Percentiles rank a stretch among this genome's conserved stretches.
phyloP scores from a whole-genome alignment of 352 stramenopile species.

The Chrysophaeum taylorii region DNA sequence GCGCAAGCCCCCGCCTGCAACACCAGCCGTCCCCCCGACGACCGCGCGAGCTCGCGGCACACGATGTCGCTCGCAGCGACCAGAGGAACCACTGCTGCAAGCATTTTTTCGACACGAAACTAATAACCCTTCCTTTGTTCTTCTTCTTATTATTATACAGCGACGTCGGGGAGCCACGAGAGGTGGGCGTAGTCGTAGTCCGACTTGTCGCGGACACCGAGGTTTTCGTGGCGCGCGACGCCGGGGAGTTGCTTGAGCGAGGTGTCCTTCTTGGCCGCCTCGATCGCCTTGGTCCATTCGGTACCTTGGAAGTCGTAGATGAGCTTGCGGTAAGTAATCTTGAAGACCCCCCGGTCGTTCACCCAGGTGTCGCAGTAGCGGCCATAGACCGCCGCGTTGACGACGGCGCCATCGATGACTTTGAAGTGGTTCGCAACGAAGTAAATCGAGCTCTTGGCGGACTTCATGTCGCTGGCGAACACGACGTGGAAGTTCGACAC shows the following conservation, averaged over 20 bases:
- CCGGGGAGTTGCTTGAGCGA: conserved; percentile 39
- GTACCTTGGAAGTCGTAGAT: background rate
- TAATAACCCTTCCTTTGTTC: no score
- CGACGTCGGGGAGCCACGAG: no score
- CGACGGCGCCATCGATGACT: background rate
- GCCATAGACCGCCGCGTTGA: background rate
- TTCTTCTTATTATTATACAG: no score
- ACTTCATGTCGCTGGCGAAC: background rate
- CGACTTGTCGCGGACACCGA: no score
- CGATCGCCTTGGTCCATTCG: background rate
- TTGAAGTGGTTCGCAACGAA: background rate
- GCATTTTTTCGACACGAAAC: no score
- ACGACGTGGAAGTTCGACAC: background rate
- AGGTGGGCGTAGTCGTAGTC: no score
- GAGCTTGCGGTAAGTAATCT: background rate
- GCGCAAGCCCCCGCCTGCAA: no score
- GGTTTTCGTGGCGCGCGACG: conserved; percentile 30
- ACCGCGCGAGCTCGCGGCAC: no score
- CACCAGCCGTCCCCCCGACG: no score
- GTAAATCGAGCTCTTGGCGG: background rate
- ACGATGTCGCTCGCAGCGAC: no score
- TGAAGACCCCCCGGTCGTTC: background rate
- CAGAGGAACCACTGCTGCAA: no score
- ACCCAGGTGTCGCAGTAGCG: background rate
- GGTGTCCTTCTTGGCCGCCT: background rate